Evolutionary conservation across 2,329 filamentous ascomycete genomes (phyloP), one percentile per base, ranked within the genome.

Genomic region (Acarospora socialis): DNA sequence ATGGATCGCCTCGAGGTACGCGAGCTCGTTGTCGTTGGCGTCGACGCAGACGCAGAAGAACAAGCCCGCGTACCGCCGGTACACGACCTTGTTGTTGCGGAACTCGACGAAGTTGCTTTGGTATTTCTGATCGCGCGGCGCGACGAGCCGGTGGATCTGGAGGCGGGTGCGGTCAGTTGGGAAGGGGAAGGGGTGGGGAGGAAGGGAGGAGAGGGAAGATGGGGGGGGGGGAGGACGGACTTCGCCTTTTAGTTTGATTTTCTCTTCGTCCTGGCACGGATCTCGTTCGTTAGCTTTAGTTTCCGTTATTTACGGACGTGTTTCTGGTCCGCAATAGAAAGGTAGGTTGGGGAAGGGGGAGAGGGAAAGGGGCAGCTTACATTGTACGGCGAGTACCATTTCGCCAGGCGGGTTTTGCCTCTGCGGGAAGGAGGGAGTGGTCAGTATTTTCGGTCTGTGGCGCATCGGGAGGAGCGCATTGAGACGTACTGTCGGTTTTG

Each of bases 41-140:
- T 98, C 90, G 53, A 98, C 90, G 59, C 90, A 95, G 33, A 86
- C 92, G 66, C 90, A 98, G 66, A 98, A 98, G 72, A 98, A 98
- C 37, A 98, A 74, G 0, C 90, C 90, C 0, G 90, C 90, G 60
- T 98, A 98, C 41, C 90, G 81, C 26, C 92, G 79, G 65, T 98
- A 98, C 33, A 98, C 83, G 48, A 98, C 81, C 65, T 94, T 95
- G 54, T 87, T 84, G 80, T 63, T 80, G 27, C 61, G 57, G 46
- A 77, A 77, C 48, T 98, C 90, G 68, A 98, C 90, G 52, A 98
- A 98, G 65, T 98, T 98, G 61, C 84, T 93, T 57, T 98, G 90
- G 66, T 98, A 93, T 56, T 98, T 98, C 55, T 98, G 90, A 60
- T 98, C 90, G 52, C 90, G 81, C 5, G 90, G 90, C 0, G 90